These are phyloP conservation scores for Heliosperma pusillum DNA, from an alignment of 148 eudicot species.

Conservation along the genomic window DNA sequence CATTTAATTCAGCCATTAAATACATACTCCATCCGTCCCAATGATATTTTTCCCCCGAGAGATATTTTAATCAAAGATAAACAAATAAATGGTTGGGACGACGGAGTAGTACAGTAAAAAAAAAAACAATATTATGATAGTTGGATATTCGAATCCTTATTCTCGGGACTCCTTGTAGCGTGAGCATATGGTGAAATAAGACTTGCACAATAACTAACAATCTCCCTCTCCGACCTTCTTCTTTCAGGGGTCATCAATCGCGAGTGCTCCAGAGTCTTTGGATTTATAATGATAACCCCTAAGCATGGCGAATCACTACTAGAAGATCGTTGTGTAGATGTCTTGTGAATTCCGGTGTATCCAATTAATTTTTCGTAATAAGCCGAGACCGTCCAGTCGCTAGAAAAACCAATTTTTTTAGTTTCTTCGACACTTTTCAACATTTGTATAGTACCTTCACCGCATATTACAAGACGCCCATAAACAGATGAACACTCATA, in stretches of 20 bases:
- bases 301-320: background rate
- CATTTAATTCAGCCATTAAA: no score
- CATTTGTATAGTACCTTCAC: background rate
- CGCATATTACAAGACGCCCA: background rate
- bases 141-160: background rate
- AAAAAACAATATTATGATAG: no score
- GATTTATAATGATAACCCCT: background rate
- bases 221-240: background rate
- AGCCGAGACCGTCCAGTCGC: background rate
- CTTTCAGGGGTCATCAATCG: background rate
- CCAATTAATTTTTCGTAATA: background rate
- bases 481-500: background rate
- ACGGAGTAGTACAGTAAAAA: no score
- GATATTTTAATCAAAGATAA: no score
- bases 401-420: background rate
- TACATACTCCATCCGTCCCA: no score
- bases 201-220: background rate
- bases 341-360: background rate
- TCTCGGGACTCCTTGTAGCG: background rate
- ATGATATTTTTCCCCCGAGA: no score
- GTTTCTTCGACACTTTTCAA: background rate
- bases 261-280: background rate
- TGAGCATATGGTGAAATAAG: background rate
- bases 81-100: no score
- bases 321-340: background rate